A percentile compares a stretch with the other conserved stretches of the same genome.
phyloP scores from a whole-genome alignment of 2,329 filamentous ascomycete species.

The Aotearoamyces nothofagi region DNA sequence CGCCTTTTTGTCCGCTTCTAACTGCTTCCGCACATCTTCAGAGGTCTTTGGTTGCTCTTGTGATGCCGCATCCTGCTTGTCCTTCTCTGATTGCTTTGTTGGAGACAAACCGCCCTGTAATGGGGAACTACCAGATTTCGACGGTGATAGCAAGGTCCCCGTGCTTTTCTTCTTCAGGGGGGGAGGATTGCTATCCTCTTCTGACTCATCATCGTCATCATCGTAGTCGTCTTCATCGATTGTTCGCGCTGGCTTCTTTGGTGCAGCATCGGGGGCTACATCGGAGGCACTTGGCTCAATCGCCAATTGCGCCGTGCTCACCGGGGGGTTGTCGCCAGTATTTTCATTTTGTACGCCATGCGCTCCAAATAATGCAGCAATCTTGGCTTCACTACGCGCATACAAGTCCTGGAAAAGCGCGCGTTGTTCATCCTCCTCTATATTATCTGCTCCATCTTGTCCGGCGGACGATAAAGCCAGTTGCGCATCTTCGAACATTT shows the following conservation, averaged over 20 bases:
- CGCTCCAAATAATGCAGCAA: slow-evolving; percentile 57
- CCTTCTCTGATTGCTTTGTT: slow-evolving; percentile 38
- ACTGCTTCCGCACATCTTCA: slow-evolving; percentile 81
- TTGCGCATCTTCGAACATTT: slow-evolving; percentile 21
- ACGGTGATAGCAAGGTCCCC: slow-evolving; percentile 45
- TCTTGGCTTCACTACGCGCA: slow-evolving; percentile 59
- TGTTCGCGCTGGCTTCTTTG: slow-evolving; percentile 59
- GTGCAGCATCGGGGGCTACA: slow-evolving; percentile 28
- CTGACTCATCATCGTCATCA: slow-evolving; percentile 62
- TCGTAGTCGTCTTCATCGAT: slow-evolving; percentile 81
- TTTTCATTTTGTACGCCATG: slow-evolving; percentile 13
- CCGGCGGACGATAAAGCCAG: slow-evolving; percentile 28
- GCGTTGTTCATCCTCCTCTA: slow-evolving; percentile 54
- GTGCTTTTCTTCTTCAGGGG: slow-evolving; percentile 34
- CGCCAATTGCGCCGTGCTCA: slow-evolving; percentile 22
- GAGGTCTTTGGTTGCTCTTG: slow-evolving; percentile 50
- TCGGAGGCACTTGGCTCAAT: slow-evolving; percentile 35
- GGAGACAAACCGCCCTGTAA: slow-evolving; percentile 33
- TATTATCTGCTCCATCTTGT: slow-evolving; percentile 34
- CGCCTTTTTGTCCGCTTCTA: slow-evolving; percentile 83
- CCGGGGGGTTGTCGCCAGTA: slow-evolving; percentile 13
- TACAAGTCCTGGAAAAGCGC: slow-evolving; percentile 65
- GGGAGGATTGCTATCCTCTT: slow-evolving; percentile 36
- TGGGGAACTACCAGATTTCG: slow-evolving; percentile 53
- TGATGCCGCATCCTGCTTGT: slow-evolving; percentile 29